These are phyloP conservation scores for Monilinia laxa DNA, from an alignment of 2,329 filamentous ascomycete genomes.

Conservation along the genomic window DNA sequence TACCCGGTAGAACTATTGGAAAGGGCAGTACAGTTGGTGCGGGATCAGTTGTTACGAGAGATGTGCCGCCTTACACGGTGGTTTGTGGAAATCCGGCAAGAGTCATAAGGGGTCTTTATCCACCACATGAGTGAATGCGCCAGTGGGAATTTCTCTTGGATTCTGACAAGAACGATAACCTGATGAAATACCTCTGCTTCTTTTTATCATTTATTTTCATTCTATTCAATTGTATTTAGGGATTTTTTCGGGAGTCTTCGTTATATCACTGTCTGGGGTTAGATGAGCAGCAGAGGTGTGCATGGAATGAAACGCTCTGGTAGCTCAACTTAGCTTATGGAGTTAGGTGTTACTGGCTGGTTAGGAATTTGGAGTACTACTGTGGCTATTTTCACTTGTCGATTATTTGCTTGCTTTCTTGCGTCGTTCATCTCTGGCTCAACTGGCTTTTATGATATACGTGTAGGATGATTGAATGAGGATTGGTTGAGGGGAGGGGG, in stretches of 20 bases:
- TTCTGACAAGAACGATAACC: not conserved
- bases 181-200: not conserved
- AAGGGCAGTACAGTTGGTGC: slow-evolving; percentile 53
- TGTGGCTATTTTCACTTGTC: not conserved
- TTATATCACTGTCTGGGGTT: not conserved
- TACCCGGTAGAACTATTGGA: slow-evolving; percentile 54
- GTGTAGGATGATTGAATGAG: no score
- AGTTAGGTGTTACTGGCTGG: not conserved
- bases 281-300: slow-evolving; percentile 3
- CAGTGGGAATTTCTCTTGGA: not conserved
- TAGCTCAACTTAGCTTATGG: not conserved
- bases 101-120: slow-evolving; percentile 38
- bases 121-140: slow-evolving; percentile 23
- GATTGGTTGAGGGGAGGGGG: no score
- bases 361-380: not conserved
- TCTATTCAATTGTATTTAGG: slow-evolving; percentile 10
- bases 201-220: not conserved
- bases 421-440: no score
- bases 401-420: not conserved
- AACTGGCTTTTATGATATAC: no score
- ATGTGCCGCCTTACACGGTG: slow-evolving; percentile 41
- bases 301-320: not conserved
- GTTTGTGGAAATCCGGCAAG: slow-evolving; percentile 41
- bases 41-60: slow-evolving; percentile 53
- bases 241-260: not conserved